A percentile compares a stretch with the other conserved stretches of the same genome.
Evolutionary conservation across 1,139 yeast genomes (phyloP).

Genomic region (Eremothecium sinecaudum): DNA sequence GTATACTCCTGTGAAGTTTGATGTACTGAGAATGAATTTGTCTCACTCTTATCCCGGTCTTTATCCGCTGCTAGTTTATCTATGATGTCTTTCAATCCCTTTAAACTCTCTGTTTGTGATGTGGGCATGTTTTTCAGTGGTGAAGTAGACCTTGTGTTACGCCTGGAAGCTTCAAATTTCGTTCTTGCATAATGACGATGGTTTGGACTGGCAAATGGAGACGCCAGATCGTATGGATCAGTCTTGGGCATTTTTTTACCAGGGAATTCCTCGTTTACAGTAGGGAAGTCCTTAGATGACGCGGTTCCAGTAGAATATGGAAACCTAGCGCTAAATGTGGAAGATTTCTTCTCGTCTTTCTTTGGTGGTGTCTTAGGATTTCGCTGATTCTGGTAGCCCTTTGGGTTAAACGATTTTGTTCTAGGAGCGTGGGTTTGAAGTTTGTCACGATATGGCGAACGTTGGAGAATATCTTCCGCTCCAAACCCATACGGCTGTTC

Average conservation of each 20-base stretch:
- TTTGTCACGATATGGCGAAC: neutral
- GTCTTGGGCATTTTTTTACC: conserved; percentile 8
- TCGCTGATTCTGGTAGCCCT: conserved; percentile 11
- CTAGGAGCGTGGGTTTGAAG: neutral
- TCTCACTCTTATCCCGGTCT: neutral
- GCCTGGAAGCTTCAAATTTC: conserved; percentile 15
- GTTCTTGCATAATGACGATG: conserved; percentile 22
- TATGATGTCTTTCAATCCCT: conserved; percentile 17
- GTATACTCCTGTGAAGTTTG: neutral
- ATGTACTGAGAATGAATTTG: neutral
- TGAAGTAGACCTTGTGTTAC: conserved; percentile 18
- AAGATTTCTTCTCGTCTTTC: conserved; percentile 4
- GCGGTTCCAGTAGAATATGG: conserved; percentile 2
- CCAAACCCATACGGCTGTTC: conserved; percentile 31
- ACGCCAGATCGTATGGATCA: conserved; percentile 5
- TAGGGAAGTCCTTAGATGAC: neutral
- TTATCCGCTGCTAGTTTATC: conserved; percentile 7
- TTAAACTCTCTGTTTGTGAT: conserved; percentile 18
- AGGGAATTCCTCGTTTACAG: conserved; percentile 6
- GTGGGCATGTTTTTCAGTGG: conserved; percentile 20
- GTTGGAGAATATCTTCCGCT: conserved; percentile 9
- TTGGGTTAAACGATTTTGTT: conserved; percentile 11
- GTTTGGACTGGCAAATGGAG: conserved; percentile 14
- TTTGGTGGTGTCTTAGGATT: conserved; percentile 6
- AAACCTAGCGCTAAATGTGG: conserved; percentile 9